A percentile compares a stretch with the other conserved stretches of the same genome.
These are phyloP conservation scores for Rusavskia elegans DNA, from an alignment of 495 filamentous ascomycete species.

Conservation along the genomic window DNA sequence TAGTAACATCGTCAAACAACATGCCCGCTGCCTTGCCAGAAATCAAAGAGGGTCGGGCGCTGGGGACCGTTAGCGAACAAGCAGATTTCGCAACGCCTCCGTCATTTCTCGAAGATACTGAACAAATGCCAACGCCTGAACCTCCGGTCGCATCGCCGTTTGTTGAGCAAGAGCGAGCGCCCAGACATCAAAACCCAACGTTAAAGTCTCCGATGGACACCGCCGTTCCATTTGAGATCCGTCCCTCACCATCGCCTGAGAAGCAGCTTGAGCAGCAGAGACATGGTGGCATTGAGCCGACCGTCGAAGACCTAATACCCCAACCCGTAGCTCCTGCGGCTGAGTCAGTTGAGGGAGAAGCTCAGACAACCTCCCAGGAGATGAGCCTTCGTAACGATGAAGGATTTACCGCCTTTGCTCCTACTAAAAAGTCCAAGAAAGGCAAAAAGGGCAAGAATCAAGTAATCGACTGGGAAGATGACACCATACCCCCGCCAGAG, in stretches of 20 bases:
- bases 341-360: background rate
- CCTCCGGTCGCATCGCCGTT: background rate
- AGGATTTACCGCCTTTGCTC: background rate
- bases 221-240: background rate
- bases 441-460: slow-evolving; percentile 8
- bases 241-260: background rate
- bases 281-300: too few species aligned
- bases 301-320: background rate
- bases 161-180: background rate
- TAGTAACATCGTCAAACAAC: background rate
- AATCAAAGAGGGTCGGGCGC: background rate
- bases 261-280: background rate
- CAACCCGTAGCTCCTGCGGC: background rate
- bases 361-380: background rate
- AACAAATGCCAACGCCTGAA: background rate
- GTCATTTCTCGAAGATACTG: background rate
- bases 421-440: background rate
- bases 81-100: background rate
- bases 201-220: background rate
- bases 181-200: background rate
- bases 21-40: background rate
- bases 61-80: background rate
- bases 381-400: background rate
- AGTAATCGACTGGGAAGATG: slow-evolving; percentile 9
- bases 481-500: background rate